Percentiles rank a stretch among this genome's conserved stretches.
Conservation (phyloP, 306 rosid genomes). For the Benincasa hispida region DNA sequence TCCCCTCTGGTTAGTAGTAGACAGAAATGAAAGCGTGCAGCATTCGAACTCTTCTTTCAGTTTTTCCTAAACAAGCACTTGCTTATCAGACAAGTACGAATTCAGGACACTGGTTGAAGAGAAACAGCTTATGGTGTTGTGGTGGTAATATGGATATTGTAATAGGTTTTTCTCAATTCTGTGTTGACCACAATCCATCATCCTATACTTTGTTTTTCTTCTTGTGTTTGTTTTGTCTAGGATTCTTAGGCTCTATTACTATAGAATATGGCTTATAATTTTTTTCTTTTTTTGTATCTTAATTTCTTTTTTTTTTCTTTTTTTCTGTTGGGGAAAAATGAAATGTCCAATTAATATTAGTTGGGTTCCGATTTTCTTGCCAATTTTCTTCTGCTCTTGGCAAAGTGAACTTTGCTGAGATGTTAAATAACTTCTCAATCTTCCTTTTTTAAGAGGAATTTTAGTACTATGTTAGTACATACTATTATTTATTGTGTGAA, state of each 20-base stretch:
- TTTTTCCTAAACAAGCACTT: conserved; percentile 10
- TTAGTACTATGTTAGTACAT: too few relatives aligned
- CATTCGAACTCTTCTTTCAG: conserved; percentile 6
- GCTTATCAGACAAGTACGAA: background rate
- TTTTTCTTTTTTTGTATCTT: background rate
- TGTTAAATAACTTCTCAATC: background rate
- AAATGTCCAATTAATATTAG: background rate
- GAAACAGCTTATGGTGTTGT: background rate
- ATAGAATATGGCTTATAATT: background rate
- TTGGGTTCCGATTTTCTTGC: background rate
- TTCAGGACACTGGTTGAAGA: background rate
- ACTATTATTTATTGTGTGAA: too few relatives aligned
- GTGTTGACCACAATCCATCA: background rate
- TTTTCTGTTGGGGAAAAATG: background rate
- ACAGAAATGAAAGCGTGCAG: conserved; percentile 21
- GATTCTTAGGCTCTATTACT: background rate
- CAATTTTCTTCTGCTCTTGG: background rate
- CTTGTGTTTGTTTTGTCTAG: background rate
- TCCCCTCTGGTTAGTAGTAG: conserved; percentile 6
- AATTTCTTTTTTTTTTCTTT: background rate
- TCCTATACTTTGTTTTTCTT: conserved; percentile 1
- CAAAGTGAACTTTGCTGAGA: background rate
- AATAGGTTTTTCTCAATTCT: background rate
- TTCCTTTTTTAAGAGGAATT: too few relatives aligned
- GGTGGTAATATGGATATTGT: background rate